A percentile compares a stretch with the other conserved stretches of the same genome.
phyloP scores from a whole-genome alignment of 306 rosid species.

The Astragalus membranaceus region DNA sequence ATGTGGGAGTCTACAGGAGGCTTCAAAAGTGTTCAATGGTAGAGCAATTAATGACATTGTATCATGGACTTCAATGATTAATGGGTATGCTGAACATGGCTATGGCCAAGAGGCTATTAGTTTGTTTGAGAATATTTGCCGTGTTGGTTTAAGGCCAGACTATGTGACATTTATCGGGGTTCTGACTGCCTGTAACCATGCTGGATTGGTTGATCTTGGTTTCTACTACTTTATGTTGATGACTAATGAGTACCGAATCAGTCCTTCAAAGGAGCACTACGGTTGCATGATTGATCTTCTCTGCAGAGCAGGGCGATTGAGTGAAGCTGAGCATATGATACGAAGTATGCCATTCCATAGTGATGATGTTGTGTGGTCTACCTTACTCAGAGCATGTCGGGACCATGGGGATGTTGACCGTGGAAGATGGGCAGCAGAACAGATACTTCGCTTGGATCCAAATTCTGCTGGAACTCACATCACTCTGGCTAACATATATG shows the following conservation, averaged over 20 bases:
- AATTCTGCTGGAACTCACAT: slow-evolving; percentile 44
- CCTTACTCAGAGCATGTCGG: slow-evolving; percentile 65
- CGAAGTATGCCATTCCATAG: slow-evolving; percentile 43
- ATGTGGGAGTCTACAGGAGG: slow-evolving; percentile 64
- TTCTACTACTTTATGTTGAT: slow-evolving; percentile 46
- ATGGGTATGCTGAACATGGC: slow-evolving; percentile 67
- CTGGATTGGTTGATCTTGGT: slow-evolving; percentile 64
- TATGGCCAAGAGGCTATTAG: slow-evolving; percentile 54
- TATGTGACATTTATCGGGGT: slow-evolving; percentile 62
- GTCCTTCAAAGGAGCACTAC: slow-evolving; percentile 70
- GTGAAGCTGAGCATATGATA: slow-evolving; percentile 61
- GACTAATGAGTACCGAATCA: slow-evolving; percentile 38
- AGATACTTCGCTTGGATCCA: slow-evolving; percentile 53
- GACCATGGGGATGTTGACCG: slow-evolving; percentile 57
- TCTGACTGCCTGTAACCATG: slow-evolving; percentile 70
- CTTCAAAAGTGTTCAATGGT: slow-evolving; percentile 35
- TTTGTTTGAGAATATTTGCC: slow-evolving; percentile 50
- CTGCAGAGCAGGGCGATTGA: slow-evolving; percentile 70
- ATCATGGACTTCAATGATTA: slow-evolving; percentile 83
- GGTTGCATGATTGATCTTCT: slow-evolving; percentile 79
- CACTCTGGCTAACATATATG: slow-evolving; percentile 60
- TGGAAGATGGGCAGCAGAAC: slow-evolving; percentile 59
- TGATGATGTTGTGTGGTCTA: slow-evolving; percentile 81
- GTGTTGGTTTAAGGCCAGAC: slow-evolving; percentile 54
- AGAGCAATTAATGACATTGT: slow-evolving; percentile 35